These are phyloP conservation scores for Apiospora kogelbergensis DNA, from an alignment of 2,329 filamentous ascomycete species.

Conservation along the genomic window DNA sequence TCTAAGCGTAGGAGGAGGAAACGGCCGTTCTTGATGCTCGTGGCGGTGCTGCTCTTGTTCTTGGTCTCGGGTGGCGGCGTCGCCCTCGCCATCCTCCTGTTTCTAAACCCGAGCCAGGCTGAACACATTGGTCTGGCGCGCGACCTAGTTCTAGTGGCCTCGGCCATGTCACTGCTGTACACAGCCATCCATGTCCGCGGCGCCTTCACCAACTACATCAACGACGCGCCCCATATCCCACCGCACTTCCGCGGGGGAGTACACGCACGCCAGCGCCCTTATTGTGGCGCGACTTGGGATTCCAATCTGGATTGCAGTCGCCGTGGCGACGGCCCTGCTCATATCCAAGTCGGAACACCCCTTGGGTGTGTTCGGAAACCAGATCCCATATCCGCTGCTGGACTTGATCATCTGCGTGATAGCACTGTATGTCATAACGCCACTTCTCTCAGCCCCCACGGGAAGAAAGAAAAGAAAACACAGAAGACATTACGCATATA, in stretches of 20 bases:
- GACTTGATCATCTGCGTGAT: conserved; percentile 30
- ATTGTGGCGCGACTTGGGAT: conserved; percentile 30
- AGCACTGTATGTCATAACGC: conserved; percentile 27
- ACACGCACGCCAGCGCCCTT: conserved; percentile 30
- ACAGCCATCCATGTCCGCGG: conserved; percentile 29
- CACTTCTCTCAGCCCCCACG: not conserved
- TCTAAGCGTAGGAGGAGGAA: conserved; percentile 14
- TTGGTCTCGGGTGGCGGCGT: conserved; percentile 29
- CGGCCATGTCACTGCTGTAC: conserved; percentile 26
- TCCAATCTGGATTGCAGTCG: conserved; percentile 28
- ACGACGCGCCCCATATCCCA: conserved; percentile 20
- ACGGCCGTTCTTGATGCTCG: conserved; percentile 27
- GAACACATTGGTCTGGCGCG: conserved; percentile 28
- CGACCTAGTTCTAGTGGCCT: conserved; percentile 31
- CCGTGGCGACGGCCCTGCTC: conserved; percentile 29
- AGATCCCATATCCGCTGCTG: conserved; percentile 24
- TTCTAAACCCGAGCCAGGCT: conserved; percentile 22
- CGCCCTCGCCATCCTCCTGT: conserved; percentile 26
- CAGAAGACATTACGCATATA: not conserved
- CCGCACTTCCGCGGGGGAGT: conserved; percentile 30
- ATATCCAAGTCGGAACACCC: conserved; percentile 20
- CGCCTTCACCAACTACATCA: conserved; percentile 24
- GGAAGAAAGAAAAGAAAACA: not conserved
- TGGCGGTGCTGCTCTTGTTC: conserved; percentile 28
- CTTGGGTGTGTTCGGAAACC: not conserved